Conservation (phyloP, 108 stramenopile species). For the Pseudonitzschia pungens region DNA sequence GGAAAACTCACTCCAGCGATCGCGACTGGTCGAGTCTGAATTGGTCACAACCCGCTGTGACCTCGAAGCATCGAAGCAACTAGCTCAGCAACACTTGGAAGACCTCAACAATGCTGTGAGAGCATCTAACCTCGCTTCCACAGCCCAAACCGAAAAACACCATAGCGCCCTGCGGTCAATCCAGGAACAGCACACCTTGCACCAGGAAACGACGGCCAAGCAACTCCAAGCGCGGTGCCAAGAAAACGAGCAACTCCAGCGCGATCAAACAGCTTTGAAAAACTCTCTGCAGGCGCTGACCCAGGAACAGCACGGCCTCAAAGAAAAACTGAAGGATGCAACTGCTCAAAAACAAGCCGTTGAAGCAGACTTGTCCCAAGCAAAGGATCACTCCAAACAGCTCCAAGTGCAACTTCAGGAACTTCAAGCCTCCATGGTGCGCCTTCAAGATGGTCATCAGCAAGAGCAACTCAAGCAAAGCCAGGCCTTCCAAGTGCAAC, state of each 20-base stretch:
- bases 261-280: background rate
- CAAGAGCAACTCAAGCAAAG: too few relatives aligned
- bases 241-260: background rate
- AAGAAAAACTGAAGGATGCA: background rate
- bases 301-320: background rate
- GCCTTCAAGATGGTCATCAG: too few relatives aligned
- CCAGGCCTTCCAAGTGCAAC: too few relatives aligned
- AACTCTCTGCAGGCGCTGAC: background rate
- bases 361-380: background rate
- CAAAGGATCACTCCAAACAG: background rate
- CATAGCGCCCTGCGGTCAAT: background rate
- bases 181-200: background rate
- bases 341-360: background rate
- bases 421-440: background rate
- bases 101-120: background rate
- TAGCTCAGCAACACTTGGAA: background rate
- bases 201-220: background rate
- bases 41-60: slow-evolving; percentile 1
- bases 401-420: background rate
- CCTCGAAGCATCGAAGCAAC: background rate
- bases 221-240: background rate
- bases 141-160: too few relatives aligned
- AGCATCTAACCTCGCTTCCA: too few relatives aligned
- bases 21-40: background rate
- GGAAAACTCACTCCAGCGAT: background rate